These are phyloP conservation scores for Coccomyxa sp. DNA, from an alignment of 139 green algal genomes.

Conservation along the genomic window DNA sequence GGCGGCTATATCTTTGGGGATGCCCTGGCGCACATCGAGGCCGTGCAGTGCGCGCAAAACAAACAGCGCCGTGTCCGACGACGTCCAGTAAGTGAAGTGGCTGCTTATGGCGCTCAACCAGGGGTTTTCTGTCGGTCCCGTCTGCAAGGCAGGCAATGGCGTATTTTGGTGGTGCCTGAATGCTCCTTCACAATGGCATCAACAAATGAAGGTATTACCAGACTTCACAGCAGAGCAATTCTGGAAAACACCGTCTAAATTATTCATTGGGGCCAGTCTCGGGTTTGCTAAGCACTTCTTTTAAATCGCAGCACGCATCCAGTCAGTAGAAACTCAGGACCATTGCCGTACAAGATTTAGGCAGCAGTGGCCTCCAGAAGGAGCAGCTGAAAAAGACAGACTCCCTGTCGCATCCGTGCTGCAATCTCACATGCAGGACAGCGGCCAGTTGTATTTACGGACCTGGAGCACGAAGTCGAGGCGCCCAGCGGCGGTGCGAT, in stretches of 20 bases:
- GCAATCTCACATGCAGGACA: no score
- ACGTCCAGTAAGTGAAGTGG: slow-evolving; percentile 59
- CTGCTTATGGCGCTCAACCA: slow-evolving; percentile 27
- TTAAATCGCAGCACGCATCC: neutral
- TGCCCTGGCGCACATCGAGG: slow-evolving; percentile 38
- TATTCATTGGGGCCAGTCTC: neutral
- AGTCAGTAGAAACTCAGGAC: no score
- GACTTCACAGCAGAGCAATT: no score
- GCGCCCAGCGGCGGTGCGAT: slow-evolving; percentile 23
- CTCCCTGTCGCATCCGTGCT: no score
- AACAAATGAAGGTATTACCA: no score
- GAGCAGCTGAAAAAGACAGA: no score
- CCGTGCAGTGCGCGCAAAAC: slow-evolving; percentile 40
- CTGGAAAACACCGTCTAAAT: no score
- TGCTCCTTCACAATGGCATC: no score
- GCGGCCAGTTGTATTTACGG: no score
- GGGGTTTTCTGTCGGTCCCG: slow-evolving; percentile 14
- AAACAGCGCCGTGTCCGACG: slow-evolving; percentile 47
- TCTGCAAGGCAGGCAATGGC: neutral
- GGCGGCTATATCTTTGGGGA: neutral
- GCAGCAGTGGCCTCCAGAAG: no score
- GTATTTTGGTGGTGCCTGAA: no score
- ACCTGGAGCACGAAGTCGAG: slow-evolving; percentile 57
- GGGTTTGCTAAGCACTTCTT: neutral
- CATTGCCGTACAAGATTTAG: no score